Conservation (phyloP, 1,139 yeast genomes). For the Hyphopichia buzzinii region DNA sequence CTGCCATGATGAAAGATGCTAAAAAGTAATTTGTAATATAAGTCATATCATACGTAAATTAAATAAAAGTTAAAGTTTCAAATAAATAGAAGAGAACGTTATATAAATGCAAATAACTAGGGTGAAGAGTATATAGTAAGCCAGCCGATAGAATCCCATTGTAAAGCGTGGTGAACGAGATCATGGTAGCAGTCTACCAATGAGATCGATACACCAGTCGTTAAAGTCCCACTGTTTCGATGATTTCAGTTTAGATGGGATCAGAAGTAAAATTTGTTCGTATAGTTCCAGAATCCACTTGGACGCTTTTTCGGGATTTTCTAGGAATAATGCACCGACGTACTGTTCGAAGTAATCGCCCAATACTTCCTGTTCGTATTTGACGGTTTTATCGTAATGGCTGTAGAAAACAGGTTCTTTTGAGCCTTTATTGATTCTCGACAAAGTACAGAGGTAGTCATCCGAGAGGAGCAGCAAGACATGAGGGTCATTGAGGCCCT, state of each 20-base stretch:
- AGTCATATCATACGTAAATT: neutral
- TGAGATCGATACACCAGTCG: conserved; percentile 27
- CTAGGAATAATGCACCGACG: conserved; percentile 43
- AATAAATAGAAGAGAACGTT: too few relatives aligned
- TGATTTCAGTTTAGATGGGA: neutral
- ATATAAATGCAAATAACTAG: too few relatives aligned
- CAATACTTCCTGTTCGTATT: conserved; percentile 43
- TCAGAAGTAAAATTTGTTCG: conserved; percentile 22
- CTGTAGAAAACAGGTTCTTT: conserved; percentile 6
- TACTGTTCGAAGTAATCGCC: conserved; percentile 47
- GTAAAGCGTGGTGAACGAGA: too few relatives aligned
- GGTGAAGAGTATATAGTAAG: too few relatives aligned
- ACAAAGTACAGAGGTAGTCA: neutral
- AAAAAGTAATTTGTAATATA: conserved; percentile 13
- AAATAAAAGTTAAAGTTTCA: too few relatives aligned
- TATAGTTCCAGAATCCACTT: conserved; percentile 34
- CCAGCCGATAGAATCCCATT: too few relatives aligned
- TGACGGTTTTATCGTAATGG: conserved; percentile 18
- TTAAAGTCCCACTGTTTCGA: conserved; percentile 19
- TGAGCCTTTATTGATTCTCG: neutral
- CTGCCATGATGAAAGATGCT: conserved; percentile 52
- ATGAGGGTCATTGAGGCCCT: conserved; percentile 32
- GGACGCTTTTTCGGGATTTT: conserved; percentile 39
- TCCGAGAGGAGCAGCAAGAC: conserved; percentile 16
- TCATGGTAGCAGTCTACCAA: conserved; percentile 17